phyloP scores from a whole-genome alignment of 352 stramenopile species.

The Phytophthora constricta region DNA sequence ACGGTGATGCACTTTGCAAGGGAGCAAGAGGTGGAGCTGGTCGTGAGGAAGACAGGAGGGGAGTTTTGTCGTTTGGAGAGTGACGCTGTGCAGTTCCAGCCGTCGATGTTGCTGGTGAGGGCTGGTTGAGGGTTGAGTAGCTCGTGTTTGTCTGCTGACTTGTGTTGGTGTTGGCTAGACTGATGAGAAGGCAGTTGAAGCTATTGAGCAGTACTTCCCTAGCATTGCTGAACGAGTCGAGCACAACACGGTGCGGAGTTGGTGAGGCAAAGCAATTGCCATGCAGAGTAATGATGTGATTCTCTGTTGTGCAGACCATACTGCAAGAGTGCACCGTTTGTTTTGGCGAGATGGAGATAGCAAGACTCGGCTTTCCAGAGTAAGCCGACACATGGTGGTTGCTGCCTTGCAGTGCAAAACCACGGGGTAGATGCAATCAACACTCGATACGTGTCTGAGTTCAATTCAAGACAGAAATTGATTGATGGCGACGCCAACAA shows the following conservation, averaged over 20 bases:
- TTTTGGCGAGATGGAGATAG: constrained; percentile 56
- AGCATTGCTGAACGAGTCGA: constrained; percentile 54
- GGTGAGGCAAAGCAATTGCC: neutral
- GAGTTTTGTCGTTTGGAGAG: constrained; percentile 60
- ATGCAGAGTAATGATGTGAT: neutral
- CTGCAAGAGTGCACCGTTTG: constrained; percentile 54
- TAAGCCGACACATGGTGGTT: too few relatives aligned
- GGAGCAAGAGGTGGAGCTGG: constrained; percentile 44
- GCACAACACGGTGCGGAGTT: constrained; percentile 42
- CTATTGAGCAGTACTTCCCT: constrained; percentile 71
- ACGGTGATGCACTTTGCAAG: constrained; percentile 65
- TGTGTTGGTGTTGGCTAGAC: constrained; percentile 36
- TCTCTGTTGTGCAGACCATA: constrained; percentile 22
- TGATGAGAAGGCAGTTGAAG: constrained; percentile 58
- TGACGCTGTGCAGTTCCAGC: constrained; percentile 52
- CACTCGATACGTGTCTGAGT: too few relatives aligned
- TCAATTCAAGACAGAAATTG: too few relatives aligned
- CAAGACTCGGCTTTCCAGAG: constrained; percentile 32
- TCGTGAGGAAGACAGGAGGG: constrained; percentile 67
- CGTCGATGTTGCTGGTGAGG: constrained; percentile 43
- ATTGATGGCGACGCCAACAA: too few relatives aligned
- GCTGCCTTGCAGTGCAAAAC: too few relatives aligned
- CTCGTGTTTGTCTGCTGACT: constrained; percentile 9
- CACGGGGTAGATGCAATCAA: too few relatives aligned
- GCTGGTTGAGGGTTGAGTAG: neutral